A percentile compares a stretch with the other conserved stretches of the same genome.
Conservation (phyloP, 1,284 basidiomycete species). For the Trichosporon sp. region DNA sequence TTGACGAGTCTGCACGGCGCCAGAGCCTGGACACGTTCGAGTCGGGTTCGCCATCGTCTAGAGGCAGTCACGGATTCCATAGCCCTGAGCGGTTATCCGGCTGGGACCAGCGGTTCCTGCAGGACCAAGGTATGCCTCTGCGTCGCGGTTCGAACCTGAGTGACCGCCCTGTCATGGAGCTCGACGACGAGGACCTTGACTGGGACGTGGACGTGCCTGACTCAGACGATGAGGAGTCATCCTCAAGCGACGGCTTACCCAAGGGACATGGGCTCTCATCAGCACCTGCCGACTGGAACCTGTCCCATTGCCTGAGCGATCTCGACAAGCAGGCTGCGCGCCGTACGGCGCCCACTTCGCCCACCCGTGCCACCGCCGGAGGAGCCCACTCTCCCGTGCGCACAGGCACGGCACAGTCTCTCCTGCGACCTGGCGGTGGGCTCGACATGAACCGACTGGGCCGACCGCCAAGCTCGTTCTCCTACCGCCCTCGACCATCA, state of each 20-base stretch:
- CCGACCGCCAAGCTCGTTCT: conserved; percentile 7
- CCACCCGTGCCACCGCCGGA: conserved; percentile 7
- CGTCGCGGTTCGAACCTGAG: conserved; percentile 40
- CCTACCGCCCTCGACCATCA: conserved; percentile 11
- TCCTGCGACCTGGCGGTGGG: conserved; percentile 19
- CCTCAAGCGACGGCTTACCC: conserved; percentile 26
- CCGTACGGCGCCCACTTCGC: conserved; percentile 10
- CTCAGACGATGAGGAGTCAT: conserved; percentile 24
- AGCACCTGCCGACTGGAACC: conserved; percentile 34
- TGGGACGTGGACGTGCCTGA: conserved; percentile 43
- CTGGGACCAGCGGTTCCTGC: conserved; percentile 30
- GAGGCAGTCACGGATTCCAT: conserved; percentile 22
- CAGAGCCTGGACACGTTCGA: conserved; percentile 41
- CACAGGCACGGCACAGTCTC: not conserved
- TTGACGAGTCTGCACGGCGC: conserved; percentile 35
- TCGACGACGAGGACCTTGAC: conserved; percentile 48
- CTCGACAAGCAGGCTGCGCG: conserved; percentile 27
- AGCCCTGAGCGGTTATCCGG: conserved; percentile 25
- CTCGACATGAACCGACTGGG: conserved; percentile 22
- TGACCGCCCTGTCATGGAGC: conserved; percentile 35
- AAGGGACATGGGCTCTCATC: conserved; percentile 30
- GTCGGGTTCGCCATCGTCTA: conserved; percentile 35
- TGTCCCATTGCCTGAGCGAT: conserved; percentile 24
- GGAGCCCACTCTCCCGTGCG: conserved; percentile 24
- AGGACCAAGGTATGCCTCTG: conserved; percentile 21